Evolutionary conservation across 169 alveolate genomes (phyloP), one percentile per base, ranked within the genome.

Genomic region (Plasmodium gaboni): DNA sequence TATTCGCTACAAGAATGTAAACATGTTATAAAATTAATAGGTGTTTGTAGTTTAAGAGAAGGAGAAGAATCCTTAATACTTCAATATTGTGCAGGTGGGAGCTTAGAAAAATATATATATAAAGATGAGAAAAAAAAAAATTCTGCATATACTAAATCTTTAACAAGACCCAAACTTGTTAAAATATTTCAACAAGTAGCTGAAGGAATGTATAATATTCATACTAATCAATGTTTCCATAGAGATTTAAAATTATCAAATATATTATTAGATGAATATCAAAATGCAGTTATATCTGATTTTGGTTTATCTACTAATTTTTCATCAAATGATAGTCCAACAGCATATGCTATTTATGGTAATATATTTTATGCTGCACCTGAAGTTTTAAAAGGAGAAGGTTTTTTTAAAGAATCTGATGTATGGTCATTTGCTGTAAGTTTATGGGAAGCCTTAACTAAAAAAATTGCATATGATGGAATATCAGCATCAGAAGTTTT

Each of bases 361-460:
- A 92, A 92, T 65, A 87, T 78, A 26, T 92, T 89, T 88, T 92
- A 92, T 78, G 95, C 95, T 2, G 95, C 95, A 10, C 95, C 95
- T 0, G 95, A 92, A 57, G 95, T 92, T 28, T 50, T 92, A 19
- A 92, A 92, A 78, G 92, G 92, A 28, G 95, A 92, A 53, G 95
- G 95, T 2, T 92, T 92, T 72, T 92, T 87, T 76, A 88, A 92
- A 67, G 92, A 92, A 80, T 89, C 94, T 1, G 95, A 92, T 87
- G 95, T 92, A 19, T 92, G 95, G 95, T 92, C 95, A 13, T 92
- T 88, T 76, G 95, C 89, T 24, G 92, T 92, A 28, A 88, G 93
- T 48, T 51, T 87, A 74, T 73, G 87, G 73, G 95, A 92, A 26
- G 92, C 91, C 5, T 44, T 92, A 24, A 76, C 93, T 3, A 88